Conservation (phyloP, 495 filamentous ascomycete species). For the Penicillium cinerascens region DNA sequence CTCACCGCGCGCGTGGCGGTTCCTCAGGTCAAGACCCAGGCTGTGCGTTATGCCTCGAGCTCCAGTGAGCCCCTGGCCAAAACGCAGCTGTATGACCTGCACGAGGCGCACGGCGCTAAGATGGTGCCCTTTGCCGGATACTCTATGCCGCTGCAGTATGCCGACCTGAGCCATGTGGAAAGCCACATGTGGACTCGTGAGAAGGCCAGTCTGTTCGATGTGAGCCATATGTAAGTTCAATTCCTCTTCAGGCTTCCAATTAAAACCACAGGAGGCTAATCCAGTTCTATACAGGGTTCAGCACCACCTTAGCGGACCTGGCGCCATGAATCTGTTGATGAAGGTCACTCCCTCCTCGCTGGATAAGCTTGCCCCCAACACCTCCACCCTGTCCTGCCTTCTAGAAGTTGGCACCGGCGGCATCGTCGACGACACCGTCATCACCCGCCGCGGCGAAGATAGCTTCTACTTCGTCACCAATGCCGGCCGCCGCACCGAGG, state of each 20-base stretch:
- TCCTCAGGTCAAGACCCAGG: conserved; percentile 16
- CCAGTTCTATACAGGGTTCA: conserved; percentile 51
- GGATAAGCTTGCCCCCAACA: conserved; percentile 51
- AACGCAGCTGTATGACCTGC: conserved; percentile 82
- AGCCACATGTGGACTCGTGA: conserved; percentile 86
- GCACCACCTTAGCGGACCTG: conserved; percentile 71
- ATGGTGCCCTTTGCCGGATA: conserved; percentile 97
- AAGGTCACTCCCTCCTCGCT: conserved; percentile 72
- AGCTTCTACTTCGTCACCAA: conserved; percentile 93
- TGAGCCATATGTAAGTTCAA: conserved; percentile 51
- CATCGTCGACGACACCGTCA: conserved; percentile 89
- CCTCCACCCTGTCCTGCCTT: conserved; percentile 76
- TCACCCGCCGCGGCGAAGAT: conserved; percentile 67
- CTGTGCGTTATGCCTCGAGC: conserved; percentile 57
- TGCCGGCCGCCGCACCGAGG: conserved; percentile 86
- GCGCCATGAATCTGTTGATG: conserved; percentile 72
- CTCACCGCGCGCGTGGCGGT: conserved; percentile 12
- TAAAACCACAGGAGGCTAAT: not conserved
- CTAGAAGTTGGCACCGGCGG: conserved; percentile 77
- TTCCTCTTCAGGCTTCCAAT: not conserved
- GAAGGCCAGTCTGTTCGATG: conserved; percentile 88
- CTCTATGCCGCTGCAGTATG: conserved; percentile 89
- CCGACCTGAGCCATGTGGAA: conserved; percentile 65
- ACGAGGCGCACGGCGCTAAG: conserved; percentile 74
- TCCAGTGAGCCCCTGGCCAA: conserved; percentile 53